Evolutionary conservation across 306 rosid genomes (phyloP).

Genomic region (Cyamopsis tetragonoloba): DNA sequence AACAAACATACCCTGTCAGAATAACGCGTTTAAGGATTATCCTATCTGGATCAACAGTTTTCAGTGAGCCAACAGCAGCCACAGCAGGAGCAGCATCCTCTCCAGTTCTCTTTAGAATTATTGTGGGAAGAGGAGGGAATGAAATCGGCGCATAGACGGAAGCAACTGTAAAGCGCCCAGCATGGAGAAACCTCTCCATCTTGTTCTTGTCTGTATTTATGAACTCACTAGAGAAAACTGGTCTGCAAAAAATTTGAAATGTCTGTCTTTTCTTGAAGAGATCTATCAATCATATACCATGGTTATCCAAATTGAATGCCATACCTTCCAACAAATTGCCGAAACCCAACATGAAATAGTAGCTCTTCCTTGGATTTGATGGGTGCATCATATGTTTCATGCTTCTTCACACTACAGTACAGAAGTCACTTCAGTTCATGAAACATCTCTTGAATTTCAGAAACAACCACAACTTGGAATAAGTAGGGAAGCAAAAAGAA

Average conservation of each 20-base stretch:
- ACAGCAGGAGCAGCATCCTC: slow-evolving; percentile 50
- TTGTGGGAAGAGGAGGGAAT: slow-evolving; percentile 78
- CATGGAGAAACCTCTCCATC: slow-evolving; percentile 98
- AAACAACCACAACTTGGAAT: neutral
- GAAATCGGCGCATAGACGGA: slow-evolving; percentile 89
- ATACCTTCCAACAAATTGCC: slow-evolving; percentile 90
- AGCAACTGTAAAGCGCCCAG: slow-evolving; percentile 80
- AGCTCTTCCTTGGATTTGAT: slow-evolving; percentile 87
- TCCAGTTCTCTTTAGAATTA: slow-evolving; percentile 55
- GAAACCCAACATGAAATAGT: slow-evolving; percentile 91
- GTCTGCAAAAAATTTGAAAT: slow-evolving; percentile 47
- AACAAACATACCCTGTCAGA: slow-evolving; percentile 70
- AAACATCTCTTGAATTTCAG: slow-evolving; percentile 9
- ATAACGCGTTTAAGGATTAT: slow-evolving; percentile 84
- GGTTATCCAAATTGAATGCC: neutral
- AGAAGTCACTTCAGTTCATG: neutral
- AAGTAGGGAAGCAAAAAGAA: neutral
- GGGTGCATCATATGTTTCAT: slow-evolving; percentile 63
- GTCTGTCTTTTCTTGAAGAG: neutral
- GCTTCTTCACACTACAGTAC: slow-evolving; percentile 76
- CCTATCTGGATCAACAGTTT: slow-evolving; percentile 74
- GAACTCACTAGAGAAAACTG: slow-evolving; percentile 75
- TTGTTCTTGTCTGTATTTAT: slow-evolving; percentile 86
- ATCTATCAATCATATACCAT: neutral
- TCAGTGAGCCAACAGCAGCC: slow-evolving; percentile 85